A percentile compares a stretch with the other conserved stretches of the same genome.
Conservation (phyloP, 2,329 filamentous ascomycete genomes). For the Mollisiaceae sp. region DNA sequence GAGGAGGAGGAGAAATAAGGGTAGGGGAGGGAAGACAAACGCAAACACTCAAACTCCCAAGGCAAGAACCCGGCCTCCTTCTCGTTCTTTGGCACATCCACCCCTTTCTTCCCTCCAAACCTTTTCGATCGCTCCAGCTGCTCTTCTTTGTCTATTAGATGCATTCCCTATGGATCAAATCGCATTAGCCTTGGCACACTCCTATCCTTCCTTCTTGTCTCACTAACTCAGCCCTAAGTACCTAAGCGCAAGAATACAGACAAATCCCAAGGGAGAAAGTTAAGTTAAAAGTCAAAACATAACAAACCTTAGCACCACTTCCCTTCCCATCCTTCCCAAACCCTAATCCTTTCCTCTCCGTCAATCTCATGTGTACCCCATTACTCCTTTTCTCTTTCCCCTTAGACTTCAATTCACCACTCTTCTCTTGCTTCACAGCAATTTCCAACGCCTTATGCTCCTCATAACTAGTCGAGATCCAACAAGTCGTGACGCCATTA, state of each 20-base stretch:
- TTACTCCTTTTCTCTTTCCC: not conserved
- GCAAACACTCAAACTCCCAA: slow-evolving; percentile 13
- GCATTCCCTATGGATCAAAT: not conserved
- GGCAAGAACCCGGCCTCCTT: slow-evolving; percentile 4
- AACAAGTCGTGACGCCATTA: slow-evolving; percentile 27
- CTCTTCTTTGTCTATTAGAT: not conserved
- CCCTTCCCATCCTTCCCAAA: not conserved
- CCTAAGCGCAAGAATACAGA: no score
- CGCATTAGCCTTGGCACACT: not conserved
- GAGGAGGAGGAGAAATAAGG: not conserved
- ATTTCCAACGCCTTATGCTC: not conserved
- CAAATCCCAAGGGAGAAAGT: no score
- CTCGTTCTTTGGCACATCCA: not conserved
- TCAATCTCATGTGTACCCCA: not conserved
- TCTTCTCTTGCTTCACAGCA: not conserved
- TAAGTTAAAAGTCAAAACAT: no score
- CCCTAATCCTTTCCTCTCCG: not conserved
- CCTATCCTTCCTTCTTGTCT: not conserved
- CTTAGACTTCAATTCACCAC: not conserved
- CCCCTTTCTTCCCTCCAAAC: not conserved
- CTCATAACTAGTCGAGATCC: slow-evolving; percentile 15
- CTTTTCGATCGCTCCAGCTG: not conserved
- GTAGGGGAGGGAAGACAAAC: not conserved
- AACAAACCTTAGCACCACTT: not conserved
- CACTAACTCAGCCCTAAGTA: no score